Percentiles rank a stretch among this genome's conserved stretches.
phyloP scores from a whole-genome alignment of 371 early-diverging fungal species.

The Rhizopus sp. region DNA sequence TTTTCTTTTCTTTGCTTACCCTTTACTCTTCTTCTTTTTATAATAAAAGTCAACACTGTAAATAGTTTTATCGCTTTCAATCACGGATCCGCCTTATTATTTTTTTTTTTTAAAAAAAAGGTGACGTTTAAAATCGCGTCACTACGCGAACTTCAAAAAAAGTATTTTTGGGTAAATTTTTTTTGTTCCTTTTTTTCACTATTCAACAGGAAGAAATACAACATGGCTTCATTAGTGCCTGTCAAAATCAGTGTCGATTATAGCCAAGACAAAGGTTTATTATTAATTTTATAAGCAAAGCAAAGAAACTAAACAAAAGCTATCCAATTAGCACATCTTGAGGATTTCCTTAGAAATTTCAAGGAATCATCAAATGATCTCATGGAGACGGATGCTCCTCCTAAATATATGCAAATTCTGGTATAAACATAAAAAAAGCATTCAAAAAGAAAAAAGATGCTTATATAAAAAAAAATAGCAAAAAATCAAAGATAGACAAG shows the following conservation, averaged over 20 bases:
- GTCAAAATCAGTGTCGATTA: slow-evolving; percentile 34
- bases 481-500: slow-evolving; percentile 61
- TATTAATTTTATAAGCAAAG: not conserved
- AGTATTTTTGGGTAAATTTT: slow-evolving; percentile 6
- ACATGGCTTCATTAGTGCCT: slow-evolving; percentile 45
- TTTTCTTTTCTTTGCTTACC: not conserved
- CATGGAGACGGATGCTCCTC: slow-evolving; percentile 31
- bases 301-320: not conserved
- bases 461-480: slow-evolving; percentile 44
- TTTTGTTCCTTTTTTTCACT: slow-evolving; percentile 1
- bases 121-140: slow-evolving; percentile 8
- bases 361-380: slow-evolving; percentile 19
- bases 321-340: slow-evolving; percentile 22
- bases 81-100: not conserved
- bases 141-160: slow-evolving; percentile 3
- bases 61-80: too few relatives aligned
- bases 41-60: not conserved
- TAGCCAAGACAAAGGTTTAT: slow-evolving; percentile 39
- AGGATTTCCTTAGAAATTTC: slow-evolving; percentile 32
- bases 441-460: not conserved
- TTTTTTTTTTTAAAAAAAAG: not conserved
- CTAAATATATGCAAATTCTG: slow-evolving; percentile 39
- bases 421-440: slow-evolving; percentile 16
- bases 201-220: not conserved
- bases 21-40: too few relatives aligned